Percentiles rank a stretch among this genome's conserved stretches.
phyloP scores from a whole-genome alignment of 1,139 yeast species.

The Yamadazyma atlantica region DNA sequence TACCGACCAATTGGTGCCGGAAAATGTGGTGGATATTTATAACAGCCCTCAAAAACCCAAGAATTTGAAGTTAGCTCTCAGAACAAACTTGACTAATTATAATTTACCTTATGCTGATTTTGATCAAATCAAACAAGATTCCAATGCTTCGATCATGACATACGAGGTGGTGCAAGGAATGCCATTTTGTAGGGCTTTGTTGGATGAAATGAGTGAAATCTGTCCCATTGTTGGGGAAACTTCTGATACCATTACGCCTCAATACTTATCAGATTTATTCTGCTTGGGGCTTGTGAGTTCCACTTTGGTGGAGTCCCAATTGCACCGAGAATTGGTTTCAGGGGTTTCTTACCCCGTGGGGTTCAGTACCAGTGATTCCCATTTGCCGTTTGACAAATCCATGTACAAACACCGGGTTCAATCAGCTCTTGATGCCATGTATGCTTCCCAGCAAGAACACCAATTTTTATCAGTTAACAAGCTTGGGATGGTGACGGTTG shows the following conservation, averaged over 20 bases:
- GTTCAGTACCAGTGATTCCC: constrained; percentile 28
- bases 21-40: constrained; percentile 13
- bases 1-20: constrained; percentile 12
- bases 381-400: constrained; percentile 19
- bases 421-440: constrained; percentile 41
- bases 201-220: constrained; percentile 34
- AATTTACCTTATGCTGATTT: constrained; percentile 15
- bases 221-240: constrained; percentile 40
- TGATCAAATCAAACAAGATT: not conserved
- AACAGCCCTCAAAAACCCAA: constrained; percentile 8
- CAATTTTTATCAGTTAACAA: constrained; percentile 45
- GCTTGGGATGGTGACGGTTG: constrained; percentile 43
- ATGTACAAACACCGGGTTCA: constrained; percentile 28
- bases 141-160: constrained; percentile 23
- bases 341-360: constrained; percentile 49
- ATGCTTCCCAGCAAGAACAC: constrained; percentile 39
- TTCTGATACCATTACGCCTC: constrained; percentile 48
- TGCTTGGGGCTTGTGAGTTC: constrained; percentile 39
- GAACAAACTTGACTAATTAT: constrained; percentile 35
- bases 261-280: constrained; percentile 45
- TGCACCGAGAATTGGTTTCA: constrained; percentile 46
- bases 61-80: constrained; percentile 21
- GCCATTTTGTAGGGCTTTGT: constrained; percentile 37
- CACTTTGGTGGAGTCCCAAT: constrained; percentile 40
- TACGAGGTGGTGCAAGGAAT: constrained; percentile 40